A percentile compares a stretch with the other conserved stretches of the same genome.
Conservation (phyloP, 352 stramenopile genomes). For the Phytophthora syringae region DNA sequence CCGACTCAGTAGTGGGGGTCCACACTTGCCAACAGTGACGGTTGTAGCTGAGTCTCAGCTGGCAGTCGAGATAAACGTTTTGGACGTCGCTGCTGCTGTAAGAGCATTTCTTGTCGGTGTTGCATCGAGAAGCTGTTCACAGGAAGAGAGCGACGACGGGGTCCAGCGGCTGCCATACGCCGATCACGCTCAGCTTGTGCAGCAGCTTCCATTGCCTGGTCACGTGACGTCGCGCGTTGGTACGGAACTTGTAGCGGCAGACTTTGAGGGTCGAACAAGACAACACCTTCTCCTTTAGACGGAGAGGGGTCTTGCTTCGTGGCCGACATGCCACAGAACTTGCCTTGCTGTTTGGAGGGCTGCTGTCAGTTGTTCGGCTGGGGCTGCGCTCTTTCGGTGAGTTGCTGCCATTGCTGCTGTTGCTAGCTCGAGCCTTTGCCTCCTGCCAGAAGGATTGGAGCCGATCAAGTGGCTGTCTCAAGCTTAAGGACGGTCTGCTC, state of each 20-base stretch:
- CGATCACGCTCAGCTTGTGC: constrained; percentile 24
- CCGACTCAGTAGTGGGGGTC: constrained; percentile 40
- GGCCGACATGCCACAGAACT: constrained; percentile 20
- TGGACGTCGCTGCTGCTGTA: constrained; percentile 27
- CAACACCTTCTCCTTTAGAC: constrained; percentile 34
- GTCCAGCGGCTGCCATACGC: constrained; percentile 13
- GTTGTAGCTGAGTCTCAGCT: constrained; percentile 17
- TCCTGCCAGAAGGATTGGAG: constrained; percentile 37
- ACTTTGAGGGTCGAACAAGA: constrained; percentile 57
- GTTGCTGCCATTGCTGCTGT: constrained; percentile 22
- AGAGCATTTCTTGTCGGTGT: constrained; percentile 30
- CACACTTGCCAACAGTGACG: constrained; percentile 34
- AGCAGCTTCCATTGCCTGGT: constrained; percentile 22
- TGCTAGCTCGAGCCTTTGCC: constrained; percentile 29
- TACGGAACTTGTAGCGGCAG: constrained; percentile 25
- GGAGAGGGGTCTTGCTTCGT: constrained; percentile 20
- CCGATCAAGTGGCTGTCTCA: constrained; percentile 33
- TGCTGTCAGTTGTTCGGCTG: constrained; percentile 9
- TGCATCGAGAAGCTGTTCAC: constrained; percentile 49
- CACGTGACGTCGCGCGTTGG: constrained; percentile 28
- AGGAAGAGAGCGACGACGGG: constrained; percentile 52
- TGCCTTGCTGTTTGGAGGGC: constrained; percentile 10
- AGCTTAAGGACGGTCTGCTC: constrained; percentile 16
- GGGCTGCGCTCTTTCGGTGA: constrained; percentile 22
- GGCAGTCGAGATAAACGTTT: constrained; percentile 23